Evolutionary conservation across 2,329 filamentous ascomycete genomes (phyloP).

Genomic region (Septoria petroselini): DNA sequence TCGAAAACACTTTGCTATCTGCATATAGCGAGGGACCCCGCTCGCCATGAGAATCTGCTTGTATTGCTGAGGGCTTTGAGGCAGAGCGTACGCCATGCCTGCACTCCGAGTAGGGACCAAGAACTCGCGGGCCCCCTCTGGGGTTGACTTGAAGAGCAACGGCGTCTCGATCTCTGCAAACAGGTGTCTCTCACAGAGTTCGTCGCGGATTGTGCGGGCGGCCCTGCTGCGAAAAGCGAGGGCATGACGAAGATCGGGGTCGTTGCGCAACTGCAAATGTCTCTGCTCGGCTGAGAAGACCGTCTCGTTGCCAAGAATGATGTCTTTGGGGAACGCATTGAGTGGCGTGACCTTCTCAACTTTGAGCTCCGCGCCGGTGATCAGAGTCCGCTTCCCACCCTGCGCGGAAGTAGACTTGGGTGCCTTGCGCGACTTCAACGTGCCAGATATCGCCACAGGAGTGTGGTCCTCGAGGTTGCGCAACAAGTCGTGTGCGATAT

Average conservation of each 20-base stretch:
- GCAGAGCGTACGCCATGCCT: conserved; percentile 81
- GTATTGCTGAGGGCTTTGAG: conserved; percentile 96
- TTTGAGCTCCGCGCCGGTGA: conserved; percentile 44
- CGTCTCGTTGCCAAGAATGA: conserved; percentile 72
- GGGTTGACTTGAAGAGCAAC: conserved; percentile 92
- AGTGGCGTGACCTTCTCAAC: conserved; percentile 63
- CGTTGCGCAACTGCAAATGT: conserved; percentile 81
- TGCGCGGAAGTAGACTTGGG: conserved; percentile 30
- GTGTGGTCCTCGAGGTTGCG: conserved; percentile 42
- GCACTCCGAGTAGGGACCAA: conserved; percentile 78
- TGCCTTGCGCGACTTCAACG: conserved; percentile 43
- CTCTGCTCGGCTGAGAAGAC: conserved; percentile 71
- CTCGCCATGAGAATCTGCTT: conserved; percentile 97
- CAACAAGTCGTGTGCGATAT: conserved; percentile 29
- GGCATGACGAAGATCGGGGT: conserved; percentile 62
- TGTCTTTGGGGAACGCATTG: conserved; percentile 69
- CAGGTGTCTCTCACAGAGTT: conserved; percentile 53
- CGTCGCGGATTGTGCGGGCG: conserved; percentile 52
- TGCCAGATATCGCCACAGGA: conserved; percentile 55
- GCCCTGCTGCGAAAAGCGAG: conserved; percentile 67
- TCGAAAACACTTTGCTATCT: conserved; percentile 91
- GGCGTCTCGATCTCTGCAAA: conserved; percentile 88
- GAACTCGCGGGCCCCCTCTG: conserved; percentile 92
- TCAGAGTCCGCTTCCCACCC: conserved; percentile 5
- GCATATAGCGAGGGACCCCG: conserved; percentile 78